Evolutionary conservation across 164 flowering plant genomes (phyloP).

Genomic region (Malania oleifera): DNA sequence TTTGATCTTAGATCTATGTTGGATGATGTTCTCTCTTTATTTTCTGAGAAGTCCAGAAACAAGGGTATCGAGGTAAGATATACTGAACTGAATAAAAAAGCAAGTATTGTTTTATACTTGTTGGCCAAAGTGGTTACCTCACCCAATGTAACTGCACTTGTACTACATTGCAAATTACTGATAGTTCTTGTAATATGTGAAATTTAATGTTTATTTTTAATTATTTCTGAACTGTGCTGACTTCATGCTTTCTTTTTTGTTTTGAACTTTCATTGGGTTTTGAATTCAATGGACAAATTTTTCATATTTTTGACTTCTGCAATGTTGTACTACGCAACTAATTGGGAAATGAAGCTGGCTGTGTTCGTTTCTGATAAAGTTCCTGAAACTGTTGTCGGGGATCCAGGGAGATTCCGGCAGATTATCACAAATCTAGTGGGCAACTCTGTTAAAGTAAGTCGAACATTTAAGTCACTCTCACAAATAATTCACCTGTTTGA

Average conservation of each 20-base stretch:
- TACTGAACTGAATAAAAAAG: neutral
- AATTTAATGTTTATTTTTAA: neutral
- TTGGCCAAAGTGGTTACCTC: neutral
- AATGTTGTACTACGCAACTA: slow-evolving; percentile 14
- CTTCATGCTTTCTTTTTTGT: neutral
- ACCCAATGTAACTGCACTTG: neutral
- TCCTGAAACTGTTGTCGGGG: slow-evolving; percentile 81
- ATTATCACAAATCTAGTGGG: slow-evolving; percentile 89
- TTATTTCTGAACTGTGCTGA: neutral
- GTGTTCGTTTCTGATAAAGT: slow-evolving; percentile 86
- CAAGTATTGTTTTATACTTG: neutral
- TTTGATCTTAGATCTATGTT: slow-evolving; percentile 67
- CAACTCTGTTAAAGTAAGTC: slow-evolving; percentile 86
- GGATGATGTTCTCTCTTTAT: slow-evolving; percentile 85
- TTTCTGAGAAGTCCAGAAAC: slow-evolving; percentile 77
- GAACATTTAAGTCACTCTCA: neutral
- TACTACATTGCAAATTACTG: neutral
- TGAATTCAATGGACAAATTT: slow-evolving; percentile 1
- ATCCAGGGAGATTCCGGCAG: slow-evolving; percentile 92
- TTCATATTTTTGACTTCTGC: neutral
- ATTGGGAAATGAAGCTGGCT: slow-evolving; percentile 60
- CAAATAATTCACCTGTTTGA: neutral
- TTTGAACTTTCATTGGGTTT: neutral
- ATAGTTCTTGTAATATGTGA: neutral
- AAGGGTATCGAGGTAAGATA: slow-evolving; percentile 76